Percentiles rank a stretch among this genome's conserved stretches.
Conservation (phyloP, 192 early-diverging fungal species). For the Rhizophagus sp. region DNA sequence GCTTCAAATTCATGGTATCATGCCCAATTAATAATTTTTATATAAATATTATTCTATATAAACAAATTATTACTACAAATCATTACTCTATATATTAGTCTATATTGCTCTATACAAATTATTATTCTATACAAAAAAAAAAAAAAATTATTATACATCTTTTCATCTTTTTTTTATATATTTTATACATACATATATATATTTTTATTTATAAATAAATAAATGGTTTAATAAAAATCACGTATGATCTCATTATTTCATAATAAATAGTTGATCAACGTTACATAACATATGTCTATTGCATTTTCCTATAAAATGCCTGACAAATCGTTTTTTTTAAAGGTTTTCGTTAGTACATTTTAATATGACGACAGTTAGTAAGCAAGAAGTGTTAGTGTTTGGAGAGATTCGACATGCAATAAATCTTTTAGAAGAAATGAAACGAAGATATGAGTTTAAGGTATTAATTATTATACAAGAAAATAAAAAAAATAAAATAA, state of each 20-base stretch:
- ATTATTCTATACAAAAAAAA: too few species aligned
- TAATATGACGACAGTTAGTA: background rate
- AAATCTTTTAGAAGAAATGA: background rate
- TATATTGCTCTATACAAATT: too few species aligned
- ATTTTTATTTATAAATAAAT: background rate
- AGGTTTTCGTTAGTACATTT: background rate
- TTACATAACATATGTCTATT: background rate
- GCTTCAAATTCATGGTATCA: constrained; percentile 11
- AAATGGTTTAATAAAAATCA: background rate
- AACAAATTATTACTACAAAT: too few species aligned
- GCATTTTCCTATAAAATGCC: too few species aligned
- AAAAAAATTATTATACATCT: too few species aligned
- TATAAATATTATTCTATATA: background rate
- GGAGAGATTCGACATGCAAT: constrained; percentile 7
- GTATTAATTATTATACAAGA: background rate
- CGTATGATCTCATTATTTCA: background rate
- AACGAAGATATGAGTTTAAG: constrained; percentile 8
- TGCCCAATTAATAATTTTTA: background rate
- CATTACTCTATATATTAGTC: too few species aligned
- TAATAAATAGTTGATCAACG: background rate
- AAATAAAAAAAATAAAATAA: background rate
- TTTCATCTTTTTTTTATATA: too few species aligned
- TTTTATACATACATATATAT: too few species aligned
- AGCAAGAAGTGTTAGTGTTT: constrained; percentile 23
- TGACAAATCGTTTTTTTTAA: background rate